Conservation (phyloP, 139 green algal genomes). For the Micractinium conductrix region DNA sequence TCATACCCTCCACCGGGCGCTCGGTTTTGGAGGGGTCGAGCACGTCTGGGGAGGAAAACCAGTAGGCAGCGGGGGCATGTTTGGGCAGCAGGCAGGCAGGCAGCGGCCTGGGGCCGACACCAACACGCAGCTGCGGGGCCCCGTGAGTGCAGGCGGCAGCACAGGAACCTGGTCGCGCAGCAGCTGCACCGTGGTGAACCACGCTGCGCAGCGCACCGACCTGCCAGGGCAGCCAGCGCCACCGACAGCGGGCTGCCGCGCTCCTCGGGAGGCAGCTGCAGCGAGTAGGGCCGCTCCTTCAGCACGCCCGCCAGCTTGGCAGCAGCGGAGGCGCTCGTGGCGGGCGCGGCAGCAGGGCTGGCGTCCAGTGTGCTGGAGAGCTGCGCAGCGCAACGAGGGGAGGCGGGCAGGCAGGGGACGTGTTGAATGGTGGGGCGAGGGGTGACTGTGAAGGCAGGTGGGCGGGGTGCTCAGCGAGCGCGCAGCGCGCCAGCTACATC, state of each 20-base stretch:
- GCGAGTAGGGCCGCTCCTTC: constrained; percentile 14
- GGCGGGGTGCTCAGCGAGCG: not conserved
- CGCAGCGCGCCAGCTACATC: not conserved
- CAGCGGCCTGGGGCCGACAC: too few relatives aligned
- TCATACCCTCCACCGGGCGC: constrained; percentile 33
- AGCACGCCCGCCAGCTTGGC: constrained; percentile 9
- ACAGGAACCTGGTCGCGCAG: too few relatives aligned
- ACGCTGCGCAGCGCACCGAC: not conserved
- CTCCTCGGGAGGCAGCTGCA: constrained; percentile 31
- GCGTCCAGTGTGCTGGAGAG: not conserved
- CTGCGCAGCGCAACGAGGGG: not conserved
- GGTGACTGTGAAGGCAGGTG: not conserved
- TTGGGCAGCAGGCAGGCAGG: too few relatives aligned
- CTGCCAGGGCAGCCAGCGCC: constrained; percentile 31
- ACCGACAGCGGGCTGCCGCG: constrained; percentile 14
- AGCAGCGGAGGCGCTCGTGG: not conserved
- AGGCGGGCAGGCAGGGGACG: not conserved
- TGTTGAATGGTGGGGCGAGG: not conserved
- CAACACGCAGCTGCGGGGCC: too few relatives aligned
- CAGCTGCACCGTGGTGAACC: too few relatives aligned
- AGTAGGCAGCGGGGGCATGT: too few relatives aligned
- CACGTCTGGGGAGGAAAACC: not conserved
- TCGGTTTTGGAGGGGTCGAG: constrained; percentile 21
- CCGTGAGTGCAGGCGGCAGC: too few relatives aligned
- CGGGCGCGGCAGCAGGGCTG: not conserved